Base-by-base conservation (phyloP, 2,329 filamentous ascomycete genomes). In the Aspergillus neoniger region DNA sequence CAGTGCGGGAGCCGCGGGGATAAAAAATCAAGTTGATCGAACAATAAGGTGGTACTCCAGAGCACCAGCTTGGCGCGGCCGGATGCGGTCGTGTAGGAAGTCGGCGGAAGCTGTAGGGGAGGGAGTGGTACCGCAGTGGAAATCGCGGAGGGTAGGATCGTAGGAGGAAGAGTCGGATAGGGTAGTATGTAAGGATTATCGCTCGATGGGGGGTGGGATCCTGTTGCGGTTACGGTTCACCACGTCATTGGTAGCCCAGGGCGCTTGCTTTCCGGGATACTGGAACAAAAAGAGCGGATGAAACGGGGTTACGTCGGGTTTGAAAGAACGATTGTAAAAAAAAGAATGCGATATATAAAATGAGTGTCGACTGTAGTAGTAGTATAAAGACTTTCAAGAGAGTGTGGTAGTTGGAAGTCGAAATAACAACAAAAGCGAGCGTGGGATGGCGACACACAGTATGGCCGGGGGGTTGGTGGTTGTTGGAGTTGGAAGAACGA, bases 51-150 rank as follows among this genome's bases (percentile, higher is more conserved):
- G 67, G 67, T 69, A 71, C 68, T 74, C 67, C 67, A 68, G 69
- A 72, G 69, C 69, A 74, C 70, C 68, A 70, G 64, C 65, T 73
- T 73, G 65, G 66, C 65, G 68, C 61, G 67, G 66, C 72, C 73
- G 70, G 69, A 75, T 74, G 72, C 72, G 72, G 73, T 74, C 71
- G 63, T 63, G 54, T 64, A 61, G 49, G 57, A 63, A 59, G 61
- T 47, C 55, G 61, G 65, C 41, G 41, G 50, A 30, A 17, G 47
- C 25, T 44, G 59, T 60, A 28, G 44, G 41, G 52, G 23, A 36
- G 32, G 4, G 12, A 36, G 32, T 36, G 52, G 9, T 21, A 23
- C 25, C 21, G 21, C 19, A n/a, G 39, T 19, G 15, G 25, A 55
- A 30, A 19, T 36, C 36, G 49, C 55, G 23, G 58, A 28, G 25